Evolutionary conservation across 768 basidiomycete species (phyloP), one percentile per base, ranked within the genome.

Genomic region (Nidularia pulvinata): DNA sequence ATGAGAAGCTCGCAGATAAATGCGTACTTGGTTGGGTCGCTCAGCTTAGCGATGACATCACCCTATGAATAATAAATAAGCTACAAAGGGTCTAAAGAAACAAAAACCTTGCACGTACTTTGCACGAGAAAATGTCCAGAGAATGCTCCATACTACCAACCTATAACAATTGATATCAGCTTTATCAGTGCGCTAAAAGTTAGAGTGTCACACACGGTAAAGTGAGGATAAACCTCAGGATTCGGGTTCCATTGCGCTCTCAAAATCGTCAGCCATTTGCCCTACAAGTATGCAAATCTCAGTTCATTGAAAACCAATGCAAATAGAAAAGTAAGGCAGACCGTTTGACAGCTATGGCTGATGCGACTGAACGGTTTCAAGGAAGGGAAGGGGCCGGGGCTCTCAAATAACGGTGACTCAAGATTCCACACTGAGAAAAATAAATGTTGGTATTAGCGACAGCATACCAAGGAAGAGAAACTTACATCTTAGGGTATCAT

Each of bases 141-240:
- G 87, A 84, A 65, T 89, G 91, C 19, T 89, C 76, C 90, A 94
- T 84, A 58, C 87, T 86, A 13, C 80, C 92, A 55, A 93, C 79
- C 88, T 91, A 43, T 13, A 14, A 5, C 19, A 32, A 50, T 22
- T 33, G 10, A 47, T 50, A 14, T 45, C 22, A 52, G 35, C 36
- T 33, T 13, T 13, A 22, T 52, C 11, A 19, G 10, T 30, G 6
- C 33, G 2, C 42, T 25, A 22, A 25, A 25, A 39, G 33, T 39
- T 16, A 30, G 19, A 9, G 46, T 22, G n/a, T 16, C 11, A 69
- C 82, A 53, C 64, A 90, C 91, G 35, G 89, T 89, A 58, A 93
- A 93, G 67, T 94, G 88, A 46, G 92, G 91, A 60, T 88, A 91
- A 7, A 80, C 83, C 43, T 93, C 83, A 5, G 89, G 82, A 72